A percentile compares a stretch with the other conserved stretches of the same genome.
These are phyloP conservation scores for Maudiozyma humilis DNA, from an alignment of 1,139 yeast species.

Conservation along the genomic window DNA sequence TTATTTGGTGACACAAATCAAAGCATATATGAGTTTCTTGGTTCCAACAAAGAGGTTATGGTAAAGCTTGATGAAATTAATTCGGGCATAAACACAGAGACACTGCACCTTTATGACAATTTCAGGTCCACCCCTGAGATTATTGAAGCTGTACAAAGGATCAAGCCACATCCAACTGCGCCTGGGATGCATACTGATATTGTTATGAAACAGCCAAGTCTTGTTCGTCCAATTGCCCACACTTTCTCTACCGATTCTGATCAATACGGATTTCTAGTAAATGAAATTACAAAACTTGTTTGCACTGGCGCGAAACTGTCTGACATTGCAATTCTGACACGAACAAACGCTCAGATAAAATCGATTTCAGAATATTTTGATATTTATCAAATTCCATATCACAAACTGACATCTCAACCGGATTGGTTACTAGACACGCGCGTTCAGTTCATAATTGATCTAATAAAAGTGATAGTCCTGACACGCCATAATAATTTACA, in stretches of 20 bases:
- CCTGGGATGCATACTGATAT: constrained; percentile 1
- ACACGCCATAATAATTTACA: neutral
- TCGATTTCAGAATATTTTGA: constrained; percentile 37
- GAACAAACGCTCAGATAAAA: constrained; percentile 49
- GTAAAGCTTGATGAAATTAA: constrained; percentile 22
- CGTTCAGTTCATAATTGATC: constrained; percentile 43
- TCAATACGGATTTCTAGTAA: constrained; percentile 19
- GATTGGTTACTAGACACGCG: constrained; percentile 44
- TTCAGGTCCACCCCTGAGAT: constrained; percentile 57
- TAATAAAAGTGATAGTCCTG: constrained; percentile 35
- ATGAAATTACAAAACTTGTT: constrained; percentile 21
- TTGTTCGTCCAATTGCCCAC: constrained; percentile 14
- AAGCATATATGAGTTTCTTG: constrained; percentile 59
- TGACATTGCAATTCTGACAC: constrained; percentile 50
- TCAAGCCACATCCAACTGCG: constrained; percentile 4
- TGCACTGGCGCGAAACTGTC: constrained; percentile 21
- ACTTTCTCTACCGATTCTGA: constrained; percentile 14
- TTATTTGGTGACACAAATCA: constrained; percentile 72
- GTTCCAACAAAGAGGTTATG: constrained; percentile 36
- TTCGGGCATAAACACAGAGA: constrained; percentile 20
- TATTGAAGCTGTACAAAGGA: constrained; percentile 34
- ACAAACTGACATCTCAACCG: constrained; percentile 41
- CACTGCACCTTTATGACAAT: constrained; percentile 38
- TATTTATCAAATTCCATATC: constrained; percentile 37
- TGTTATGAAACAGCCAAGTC: constrained; percentile 8